Evolutionary conservation across 352 stramenopile genomes (phyloP).

Genomic region (Phytophthora vignae): DNA sequence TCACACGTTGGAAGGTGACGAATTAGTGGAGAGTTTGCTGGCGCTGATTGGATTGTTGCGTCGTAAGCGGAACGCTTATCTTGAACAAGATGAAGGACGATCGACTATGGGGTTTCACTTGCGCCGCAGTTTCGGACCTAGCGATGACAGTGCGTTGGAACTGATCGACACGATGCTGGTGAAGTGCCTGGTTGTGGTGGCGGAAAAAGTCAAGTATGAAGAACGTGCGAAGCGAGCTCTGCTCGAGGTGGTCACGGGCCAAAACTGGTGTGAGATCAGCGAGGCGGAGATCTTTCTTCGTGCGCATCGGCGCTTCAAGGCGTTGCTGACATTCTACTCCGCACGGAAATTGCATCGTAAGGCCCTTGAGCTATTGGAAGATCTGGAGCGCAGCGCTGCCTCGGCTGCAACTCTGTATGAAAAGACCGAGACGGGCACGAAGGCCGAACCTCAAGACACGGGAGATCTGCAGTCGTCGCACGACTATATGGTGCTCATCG

Average conservation of each 20-base stretch:
- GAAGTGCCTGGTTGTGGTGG: conserved; percentile 81
- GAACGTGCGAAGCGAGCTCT: conserved; percentile 51
- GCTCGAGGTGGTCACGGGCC: conserved; percentile 54
- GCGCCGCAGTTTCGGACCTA: conserved; percentile 16
- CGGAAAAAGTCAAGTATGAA: conserved; percentile 51
- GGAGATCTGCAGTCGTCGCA: conserved; percentile 44
- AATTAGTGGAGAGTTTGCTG: conserved; percentile 59
- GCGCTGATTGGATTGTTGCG: conserved; percentile 64
- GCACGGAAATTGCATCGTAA: conserved; percentile 79
- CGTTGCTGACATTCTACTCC: conserved; percentile 77
- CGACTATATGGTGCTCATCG: conserved; percentile 69
- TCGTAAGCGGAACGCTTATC: conserved; percentile 46
- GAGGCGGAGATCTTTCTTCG: conserved; percentile 84
- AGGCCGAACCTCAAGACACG: neutral
- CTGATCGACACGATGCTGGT: conserved; percentile 84
- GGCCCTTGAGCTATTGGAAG: conserved; percentile 81
- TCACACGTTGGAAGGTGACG: conserved; percentile 46
- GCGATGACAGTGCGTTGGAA: conserved; percentile 44
- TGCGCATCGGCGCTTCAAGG: conserved; percentile 64
- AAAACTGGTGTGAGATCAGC: conserved; percentile 77
- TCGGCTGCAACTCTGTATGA: conserved; percentile 27
- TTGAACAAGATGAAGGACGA: conserved; percentile 18
- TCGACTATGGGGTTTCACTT: conserved; percentile 4
- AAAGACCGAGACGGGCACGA: conserved; percentile 1
- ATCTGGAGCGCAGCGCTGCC: conserved; percentile 67